Base-by-base conservation (phyloP, 192 early-diverging fungal genomes). In the Mortierella hygrophila region DNA sequence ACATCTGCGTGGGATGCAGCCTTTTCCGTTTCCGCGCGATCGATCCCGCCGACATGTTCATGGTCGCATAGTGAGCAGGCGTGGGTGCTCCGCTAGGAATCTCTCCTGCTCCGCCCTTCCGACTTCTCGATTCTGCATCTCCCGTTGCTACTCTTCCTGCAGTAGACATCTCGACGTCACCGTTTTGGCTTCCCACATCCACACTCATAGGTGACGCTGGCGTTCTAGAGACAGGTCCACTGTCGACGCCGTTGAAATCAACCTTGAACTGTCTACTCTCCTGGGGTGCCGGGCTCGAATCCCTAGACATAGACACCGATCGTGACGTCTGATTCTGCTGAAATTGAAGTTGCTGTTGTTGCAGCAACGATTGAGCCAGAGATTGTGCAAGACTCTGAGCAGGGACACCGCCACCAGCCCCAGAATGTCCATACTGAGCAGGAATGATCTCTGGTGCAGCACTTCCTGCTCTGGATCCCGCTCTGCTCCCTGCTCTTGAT, bases 1-100 rank as follows among this genome's bases (percentile, higher is more conserved):
- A 85, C 78, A 91, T 88, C 41, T 89, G 84, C 16, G 75, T n/a
- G 1, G 78, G 79, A n/a, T 80, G 84, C 15, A 86, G 20, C 21
- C 70, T 60, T 54, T 81, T 86, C 10, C 84, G 70, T 55, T 86
- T 86, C 26, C 84, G 84, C 2, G 83, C 83, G 16, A 80, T 80
- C 3, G 78, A 85, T 68, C 74, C 78, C 16, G 78, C 73, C 29
- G 83, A 85, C 83, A 85, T 80, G 54, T 75, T 68, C 71, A 78
- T 73, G 1, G 82, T 77, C 0, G 69, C 47, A 46, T 68, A 80
- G 18, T 77, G 69, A n/a, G 73, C 78, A 44, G 83, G 83, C 6
- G 83, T 85, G 20, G 77, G 47, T 8, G 83, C 71, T 26, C 83
- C 76, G 18, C 65, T 52, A 1, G 78, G 63, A 32, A 57, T 55